Base-by-base conservation (phyloP, 2,329 filamentous ascomycete species). In the Plectosphaerella plurivora region DNA sequence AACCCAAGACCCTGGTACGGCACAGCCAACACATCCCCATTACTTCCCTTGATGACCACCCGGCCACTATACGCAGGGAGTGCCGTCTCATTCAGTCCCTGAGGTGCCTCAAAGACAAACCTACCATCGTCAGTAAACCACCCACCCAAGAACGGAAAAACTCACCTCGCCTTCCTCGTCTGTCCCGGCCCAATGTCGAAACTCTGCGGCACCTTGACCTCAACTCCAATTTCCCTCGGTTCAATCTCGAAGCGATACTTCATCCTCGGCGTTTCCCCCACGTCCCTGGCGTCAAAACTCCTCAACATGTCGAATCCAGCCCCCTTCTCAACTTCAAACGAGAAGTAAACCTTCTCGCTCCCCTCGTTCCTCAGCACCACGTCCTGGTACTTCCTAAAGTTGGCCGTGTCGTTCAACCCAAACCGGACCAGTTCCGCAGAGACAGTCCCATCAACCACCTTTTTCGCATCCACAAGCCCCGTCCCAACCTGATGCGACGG, bases 351-450 rank as follows among this genome's bases (percentile, higher is more conserved):
- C 10, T 9, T 45, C 18, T 35, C 12, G 11, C 42, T 45, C 1
- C 53, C 55, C 2, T 20, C 15, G 8, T 57, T 57, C 3, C 44
- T 10, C 11, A 57, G 28, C 14, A 16, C 12, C 0, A 53, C 33
- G 1, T 15, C 35, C 47, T 62, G 60, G 5, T 47, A 50, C 20
- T 15, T 42, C 9, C 46, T 59, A 49, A 73, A 68, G 56, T 73
- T 58, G n/a, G 63, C 60, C 24, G 71, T 74, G 53, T 75, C 72
- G 52, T 75, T 75, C 56, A 74, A 67, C 15, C 63, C 64, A 37
- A 75, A 65, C 47, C 65, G 68, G 22, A 60, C 61, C 3, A 66
- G 63, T 16, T 64, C 63, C 24, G 74, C 57, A 22, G 63, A 57
- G 7, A 67, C 69, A 4, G 57, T 63, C 25, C 66, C 63, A 22